Conservation (phyloP, 768 basidiomycete genomes). For the Boletus subparvulus region DNA sequence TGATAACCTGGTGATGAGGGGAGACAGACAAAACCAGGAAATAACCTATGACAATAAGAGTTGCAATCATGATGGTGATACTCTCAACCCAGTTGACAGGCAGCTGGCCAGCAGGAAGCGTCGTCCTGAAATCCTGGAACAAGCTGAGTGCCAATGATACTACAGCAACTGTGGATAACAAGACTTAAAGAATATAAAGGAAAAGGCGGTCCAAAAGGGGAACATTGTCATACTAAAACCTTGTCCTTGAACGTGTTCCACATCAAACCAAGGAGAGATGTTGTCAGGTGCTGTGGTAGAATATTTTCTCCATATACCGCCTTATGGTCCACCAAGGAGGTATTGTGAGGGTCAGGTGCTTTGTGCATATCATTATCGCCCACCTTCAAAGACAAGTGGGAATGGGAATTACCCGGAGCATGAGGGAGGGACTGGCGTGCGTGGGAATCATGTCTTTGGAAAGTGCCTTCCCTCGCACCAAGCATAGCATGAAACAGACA, state of each 20-base stretch:
- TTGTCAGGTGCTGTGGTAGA: slow-evolving; percentile 67
- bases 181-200: slow-evolving; percentile 48
- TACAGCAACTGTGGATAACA: slow-evolving; percentile 89
- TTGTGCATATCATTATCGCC: background rate
- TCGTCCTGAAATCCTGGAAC: slow-evolving; percentile 87
- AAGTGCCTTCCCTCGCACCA: slow-evolving; percentile 32
- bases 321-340: slow-evolving; percentile 58
- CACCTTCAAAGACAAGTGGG: too few relatives aligned
- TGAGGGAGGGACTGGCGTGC: background rate
- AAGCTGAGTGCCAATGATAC: slow-evolving; percentile 92
- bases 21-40: background rate
- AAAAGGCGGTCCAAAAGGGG: background rate
- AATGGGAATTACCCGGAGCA: background rate
- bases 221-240: slow-evolving; percentile 61
- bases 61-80: slow-evolving; percentile 76
- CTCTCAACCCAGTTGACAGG: slow-evolving; percentile 98
- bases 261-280: slow-evolving; percentile 74
- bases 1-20: slow-evolving; percentile 57
- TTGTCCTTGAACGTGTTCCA: slow-evolving; percentile 88
- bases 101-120: slow-evolving; percentile 57
- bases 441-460: slow-evolving; percentile 34
- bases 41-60: slow-evolving; percentile 64
- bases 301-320: slow-evolving; percentile 75
- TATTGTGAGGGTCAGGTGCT: slow-evolving; percentile 24
- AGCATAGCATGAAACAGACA: slow-evolving; percentile 12